Conservation (phyloP, 495 filamentous ascomycete genomes). For the Acidiella bohemica region DNA sequence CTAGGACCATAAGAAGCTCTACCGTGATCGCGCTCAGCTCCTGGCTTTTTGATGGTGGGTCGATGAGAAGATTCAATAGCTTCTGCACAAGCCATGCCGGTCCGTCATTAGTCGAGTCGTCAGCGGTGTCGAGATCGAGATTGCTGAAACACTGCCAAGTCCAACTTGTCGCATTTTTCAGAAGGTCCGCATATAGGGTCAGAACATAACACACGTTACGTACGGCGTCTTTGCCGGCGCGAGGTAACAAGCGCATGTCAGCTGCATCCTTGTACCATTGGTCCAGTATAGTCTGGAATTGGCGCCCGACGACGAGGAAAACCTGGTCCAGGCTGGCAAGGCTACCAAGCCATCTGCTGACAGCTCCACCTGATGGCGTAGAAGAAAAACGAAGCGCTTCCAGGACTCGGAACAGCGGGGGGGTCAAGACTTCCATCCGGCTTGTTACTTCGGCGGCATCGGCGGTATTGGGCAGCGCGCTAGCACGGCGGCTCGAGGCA, state of each 20-base stretch:
- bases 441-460: neutral
- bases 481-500: neutral
- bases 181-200: neutral
- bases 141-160: neutral
- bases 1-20: neutral
- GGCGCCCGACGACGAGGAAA: neutral
- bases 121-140: neutral
- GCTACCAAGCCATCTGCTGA: conserved; percentile 33
- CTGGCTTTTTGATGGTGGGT: neutral
- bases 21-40: neutral
- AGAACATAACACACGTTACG: neutral
- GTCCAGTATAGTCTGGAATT: neutral
- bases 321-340: neutral
- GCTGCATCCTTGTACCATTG: neutral
- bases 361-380: conserved; percentile 11
- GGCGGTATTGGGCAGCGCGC: neutral
- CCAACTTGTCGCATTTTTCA: neutral
- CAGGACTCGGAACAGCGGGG: neutral
- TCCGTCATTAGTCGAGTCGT: neutral
- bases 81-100: neutral
- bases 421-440: neutral
- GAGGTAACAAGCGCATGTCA: neutral
- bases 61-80: neutral
- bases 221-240: neutral
- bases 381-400: neutral